Evolutionary conservation across 2,329 filamentous ascomycete species (phyloP), one percentile per base, ranked within the genome.

Genomic region (Zymoseptoria brevis): DNA sequence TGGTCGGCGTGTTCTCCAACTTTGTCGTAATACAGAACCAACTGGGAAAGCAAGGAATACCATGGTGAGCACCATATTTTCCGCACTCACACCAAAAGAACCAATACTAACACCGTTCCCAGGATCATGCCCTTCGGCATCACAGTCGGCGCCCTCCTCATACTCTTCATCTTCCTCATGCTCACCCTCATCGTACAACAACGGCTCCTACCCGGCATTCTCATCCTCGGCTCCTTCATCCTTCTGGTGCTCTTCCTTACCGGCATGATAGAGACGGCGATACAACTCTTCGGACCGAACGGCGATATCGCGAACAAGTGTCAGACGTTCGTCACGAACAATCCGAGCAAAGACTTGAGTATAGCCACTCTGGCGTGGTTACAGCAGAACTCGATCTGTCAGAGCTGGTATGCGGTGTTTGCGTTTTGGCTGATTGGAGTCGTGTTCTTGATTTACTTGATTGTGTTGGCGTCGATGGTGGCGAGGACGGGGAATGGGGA

Each of bases 41-140:
- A 50, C 75, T 86, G 70, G 67, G 63, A n/a, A 57, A 75, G 24
- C 66, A 83, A 24, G 81, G 78, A n/a, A 80, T 79, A 59, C 84
- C 84, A 69, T 87, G 84, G 84, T 86, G 75, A 55, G 75, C 69
- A 51, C 51, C 22, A 53, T 48, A 50, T 4, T 4, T 22, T 58
- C 11, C 19, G 54, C 13, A 48, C 24, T 16, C 26, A 26, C 56
- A n/a, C 41, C 19, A 16, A 9, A 22, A 5, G 19, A 45, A 19
- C 52, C 16, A 19, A 4, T 9, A 22, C 53, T 55, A 51, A 55
- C 51, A 16, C 9, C 59, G 57, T 29, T 9, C 16, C 19, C 67
- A 87, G 84, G 84, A 77, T 87, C 63, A 83, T 87, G 74, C 84
- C 84, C 26, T 87, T 81, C 72, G 83, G 83, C 72, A 79, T 86